Evolutionary conservation across 371 early-diverging fungal species (phyloP), one percentile per base, ranked within the genome.

Genomic region (Mortierella sp.): DNA sequence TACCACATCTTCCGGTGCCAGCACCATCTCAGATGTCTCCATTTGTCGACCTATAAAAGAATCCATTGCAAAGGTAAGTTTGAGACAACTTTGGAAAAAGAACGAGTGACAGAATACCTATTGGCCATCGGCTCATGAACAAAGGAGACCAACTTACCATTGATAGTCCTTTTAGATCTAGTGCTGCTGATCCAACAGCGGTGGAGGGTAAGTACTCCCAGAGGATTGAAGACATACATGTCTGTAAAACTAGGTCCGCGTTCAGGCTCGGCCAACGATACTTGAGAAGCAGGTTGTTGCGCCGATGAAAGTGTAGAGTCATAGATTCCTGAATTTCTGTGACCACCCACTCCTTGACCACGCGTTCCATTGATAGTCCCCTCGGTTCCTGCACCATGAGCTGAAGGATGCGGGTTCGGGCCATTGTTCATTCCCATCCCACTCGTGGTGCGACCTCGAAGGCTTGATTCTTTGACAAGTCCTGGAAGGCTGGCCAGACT

Each of bases 151-250:
- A 22, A 60, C 37, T 49, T 69, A 76, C 77, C 81, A 47, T 85
- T 81, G 25, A 82, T 86, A 45, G 86, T 69, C 50, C 83, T 83
- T 37, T 81, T 82, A 39, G 80, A 81, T 2, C 80, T 74, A 5
- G 76, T 80, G 45, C 82, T 83, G 41, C 79, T 82, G n/a, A 86
- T 71, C 86, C 88, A 88, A 59, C 84, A 85, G 14, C 88, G 83
- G 63, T 86, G 86, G 4, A 88, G 56, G 2, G 88, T 88, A 19
- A 88, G 70, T 12, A 86, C 72, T 28, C 88, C 88, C 1, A 72
- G 57, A 0, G 88, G 88, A 60, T 86, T 86, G 43, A 88, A 85
- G 0, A 86, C 84, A 45, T 86, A 88, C 10, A 88, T 69, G 45
- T 88, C 88, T 52, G 85, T 85, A 57, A 84, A 85, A 22, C 86